Base-by-base conservation (phyloP, 805 yeast genomes). In the Yarrowia porcina region DNA sequence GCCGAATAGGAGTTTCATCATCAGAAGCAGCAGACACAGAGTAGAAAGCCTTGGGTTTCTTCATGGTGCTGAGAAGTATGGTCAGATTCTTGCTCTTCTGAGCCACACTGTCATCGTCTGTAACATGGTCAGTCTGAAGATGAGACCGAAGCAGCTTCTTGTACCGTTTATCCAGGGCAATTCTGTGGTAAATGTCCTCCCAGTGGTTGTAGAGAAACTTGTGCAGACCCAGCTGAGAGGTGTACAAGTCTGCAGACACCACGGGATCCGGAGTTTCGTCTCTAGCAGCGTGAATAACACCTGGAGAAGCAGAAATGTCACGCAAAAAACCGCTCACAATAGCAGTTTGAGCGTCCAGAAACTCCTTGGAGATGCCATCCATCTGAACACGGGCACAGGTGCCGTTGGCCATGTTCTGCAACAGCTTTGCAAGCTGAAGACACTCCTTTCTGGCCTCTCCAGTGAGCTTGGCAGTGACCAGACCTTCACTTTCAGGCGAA, bases 401-500 rank as follows among this genome's bases (percentile, higher is more conserved):
- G 7, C 66, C 64, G 27, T 65, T 69, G 17, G 72, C 73, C 65
- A 77, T 61, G 47, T 67, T 68, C 62, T 71, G 74, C 12, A 71
- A 54, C n/a, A 68, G 45, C 49, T 71, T 71, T 10, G 74, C 74
- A 18, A 71, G 47, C n/a, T 66, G 61, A 23, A 71, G 59, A 21
- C 70, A 59, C 11, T 69, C 64, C 39, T 70, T 60, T 18, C 71
- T 36, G 45, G 66, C 63, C n/a, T 63, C 66, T 15, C 62, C 56
- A 10, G 69, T 28, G 10, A 66, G 69, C 10, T 67, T 59, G 13
- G 32, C 27, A 8, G 59, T 64, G 21, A 73, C 50, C 7, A 73
- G 63, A 12, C 69, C 71, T 39, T 69, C 77, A 9, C 81, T 76
- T 64, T 88, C 94, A 0, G 96, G 96, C 42, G 89, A 83, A 4